phyloP scores from a whole-genome alignment of 345 rosid genomes.

The Leavenworthia alabamica region DNA sequence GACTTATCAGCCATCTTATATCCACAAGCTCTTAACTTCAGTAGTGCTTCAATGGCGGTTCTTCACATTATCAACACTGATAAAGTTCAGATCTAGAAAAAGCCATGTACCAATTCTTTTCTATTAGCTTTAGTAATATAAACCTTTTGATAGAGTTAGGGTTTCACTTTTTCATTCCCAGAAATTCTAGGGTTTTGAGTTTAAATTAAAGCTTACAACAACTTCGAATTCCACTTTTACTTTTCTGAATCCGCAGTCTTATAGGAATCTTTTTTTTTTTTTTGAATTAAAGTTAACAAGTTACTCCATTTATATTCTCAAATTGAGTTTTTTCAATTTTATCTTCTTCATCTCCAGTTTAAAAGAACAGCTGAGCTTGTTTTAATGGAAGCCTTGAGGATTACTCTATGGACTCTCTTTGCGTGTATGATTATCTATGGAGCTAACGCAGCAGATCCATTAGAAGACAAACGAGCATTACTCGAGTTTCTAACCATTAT shows the following conservation, averaged over 20 bases:
- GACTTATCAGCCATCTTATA: constrained; percentile 8
- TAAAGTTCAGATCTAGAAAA: too few species aligned
- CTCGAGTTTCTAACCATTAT: constrained; percentile 59
- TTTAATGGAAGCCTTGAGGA: constrained; percentile 29
- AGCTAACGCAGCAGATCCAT: constrained; percentile 47
- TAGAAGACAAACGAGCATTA: constrained; percentile 71
- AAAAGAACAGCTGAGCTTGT: constrained; percentile 50
- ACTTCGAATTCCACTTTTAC: constrained; percentile 33
- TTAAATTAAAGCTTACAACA: constrained; percentile 34
- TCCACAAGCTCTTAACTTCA: constrained; percentile 12
- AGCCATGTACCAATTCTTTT: too few species aligned
- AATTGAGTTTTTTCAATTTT: neutral
- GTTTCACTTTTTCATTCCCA: too few species aligned
- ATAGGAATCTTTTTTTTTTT: constrained; percentile 40
- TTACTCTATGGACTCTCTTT: constrained; percentile 27
- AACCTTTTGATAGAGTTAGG: too few species aligned
- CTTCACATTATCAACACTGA: constrained; percentile 13
- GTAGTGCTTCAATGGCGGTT: constrained; percentile 20
- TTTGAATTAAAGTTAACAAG: constrained; percentile 37
- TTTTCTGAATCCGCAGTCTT: constrained; percentile 44
- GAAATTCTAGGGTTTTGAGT: too few species aligned
- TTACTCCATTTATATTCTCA: constrained; percentile 16
- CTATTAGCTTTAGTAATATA: too few species aligned
- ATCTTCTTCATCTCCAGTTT: constrained; percentile 19
- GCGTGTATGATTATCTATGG: constrained; percentile 25